These are phyloP conservation scores for Globisporangium carolinianum DNA, from an alignment of 352 stramenopile species.

Conservation along the genomic window DNA sequence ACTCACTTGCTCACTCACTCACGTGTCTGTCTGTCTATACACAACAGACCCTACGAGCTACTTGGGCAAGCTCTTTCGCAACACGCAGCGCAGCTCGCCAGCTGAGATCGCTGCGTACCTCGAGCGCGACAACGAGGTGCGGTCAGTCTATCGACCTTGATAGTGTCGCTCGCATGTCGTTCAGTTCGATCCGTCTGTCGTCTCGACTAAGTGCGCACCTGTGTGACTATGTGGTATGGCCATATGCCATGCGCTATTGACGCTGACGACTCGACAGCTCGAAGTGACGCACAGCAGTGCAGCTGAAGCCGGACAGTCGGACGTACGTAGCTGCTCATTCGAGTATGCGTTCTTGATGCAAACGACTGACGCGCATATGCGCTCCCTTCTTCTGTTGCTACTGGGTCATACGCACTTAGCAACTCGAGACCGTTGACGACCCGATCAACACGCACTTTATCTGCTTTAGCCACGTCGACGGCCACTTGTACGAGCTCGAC, in stretches of 20 bases:
- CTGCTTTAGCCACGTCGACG: slow-evolving; percentile 90
- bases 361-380: no score
- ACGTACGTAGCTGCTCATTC: slow-evolving; percentile 23
- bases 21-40: not conserved
- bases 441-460: slow-evolving; percentile 96
- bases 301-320: slow-evolving; percentile 85
- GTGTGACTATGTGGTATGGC: not conserved
- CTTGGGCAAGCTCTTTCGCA: slow-evolving; percentile 78
- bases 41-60: slow-evolving; percentile 51
- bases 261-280: slow-evolving; percentile 33
- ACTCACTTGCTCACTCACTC: not conserved
- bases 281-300: slow-evolving; percentile 90
- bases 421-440: slow-evolving; percentile 88
- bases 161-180: no score
- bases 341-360: not conserved
- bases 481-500: slow-evolving; percentile 94
- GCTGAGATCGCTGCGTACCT: slow-evolving; percentile 82
- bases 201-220: not conserved
- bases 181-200: not conserved
- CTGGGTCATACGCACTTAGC: slow-evolving; percentile 20
- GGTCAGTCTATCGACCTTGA: no score
- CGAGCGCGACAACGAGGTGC: slow-evolving; percentile 85
- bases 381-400: not conserved
- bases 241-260: no score
- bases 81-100: slow-evolving; percentile 67